Evolutionary conservation across 805 yeast species (phyloP).

Genomic region (Wickerhamiella sergipiensis): DNA sequence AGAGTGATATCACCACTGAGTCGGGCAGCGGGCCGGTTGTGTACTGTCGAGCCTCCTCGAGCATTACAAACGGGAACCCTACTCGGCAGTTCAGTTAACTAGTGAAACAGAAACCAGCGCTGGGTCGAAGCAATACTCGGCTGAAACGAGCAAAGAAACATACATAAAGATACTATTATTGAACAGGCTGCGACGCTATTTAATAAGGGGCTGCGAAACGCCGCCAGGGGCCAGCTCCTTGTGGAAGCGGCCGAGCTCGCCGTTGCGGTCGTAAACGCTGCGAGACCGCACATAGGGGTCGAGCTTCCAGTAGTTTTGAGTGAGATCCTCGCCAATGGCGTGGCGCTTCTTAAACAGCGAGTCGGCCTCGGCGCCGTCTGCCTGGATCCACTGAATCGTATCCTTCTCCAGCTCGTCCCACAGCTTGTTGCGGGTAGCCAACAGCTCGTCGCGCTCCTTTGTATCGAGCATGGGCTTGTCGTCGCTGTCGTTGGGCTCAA

Average conservation of each 20-base stretch:
- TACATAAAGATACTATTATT: not conserved
- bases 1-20: not conserved
- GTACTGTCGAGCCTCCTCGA: not conserved
- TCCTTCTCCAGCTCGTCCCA: constrained; percentile 42
- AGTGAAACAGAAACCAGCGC: too few relatives aligned
- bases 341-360: constrained; percentile 37
- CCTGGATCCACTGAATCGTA: constrained; percentile 61
- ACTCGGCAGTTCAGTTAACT: too few relatives aligned
- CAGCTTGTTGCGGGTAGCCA: constrained; percentile 41
- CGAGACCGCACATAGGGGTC: constrained; percentile 79
- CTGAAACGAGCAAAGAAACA: too few relatives aligned
- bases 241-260: constrained; percentile 35
- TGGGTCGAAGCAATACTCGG: too few relatives aligned
- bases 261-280: constrained; percentile 65
- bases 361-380: constrained; percentile 33
- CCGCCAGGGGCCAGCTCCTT: constrained; percentile 15
- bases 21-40: not conserved
- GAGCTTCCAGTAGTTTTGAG: constrained; percentile 48
- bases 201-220: constrained; percentile 16
- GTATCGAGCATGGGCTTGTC: constrained; percentile 36
- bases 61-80: not conserved
- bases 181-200: not conserved
- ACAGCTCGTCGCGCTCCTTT: constrained; percentile 33
- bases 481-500: constrained; percentile 44
- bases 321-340: constrained; percentile 37